Evolutionary conservation across 371 early-diverging fungal species (phyloP).

Genomic region (Mortierella sp.): DNA sequence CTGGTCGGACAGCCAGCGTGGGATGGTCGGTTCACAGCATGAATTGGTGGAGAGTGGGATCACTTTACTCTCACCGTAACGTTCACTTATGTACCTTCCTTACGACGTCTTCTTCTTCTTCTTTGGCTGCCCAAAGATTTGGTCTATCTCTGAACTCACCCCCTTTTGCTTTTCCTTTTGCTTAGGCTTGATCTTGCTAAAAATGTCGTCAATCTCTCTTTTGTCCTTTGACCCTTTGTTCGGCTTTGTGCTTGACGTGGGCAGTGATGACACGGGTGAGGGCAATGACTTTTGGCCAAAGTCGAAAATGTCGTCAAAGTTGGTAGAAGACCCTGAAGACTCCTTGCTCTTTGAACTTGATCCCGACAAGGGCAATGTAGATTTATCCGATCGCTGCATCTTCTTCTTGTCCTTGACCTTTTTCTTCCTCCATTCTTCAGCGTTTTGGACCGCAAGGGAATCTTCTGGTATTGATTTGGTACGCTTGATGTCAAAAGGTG

Average conservation of each 20-base stretch:
- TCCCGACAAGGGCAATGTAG: background rate
- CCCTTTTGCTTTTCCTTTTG: conserved; percentile 13
- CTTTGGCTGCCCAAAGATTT: conserved; percentile 35
- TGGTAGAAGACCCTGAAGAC: conserved; percentile 10
- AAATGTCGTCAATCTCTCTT: conserved; percentile 28
- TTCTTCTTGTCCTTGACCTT: conserved; percentile 14
- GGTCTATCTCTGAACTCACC: conserved; percentile 31
- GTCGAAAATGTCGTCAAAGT: conserved; percentile 38
- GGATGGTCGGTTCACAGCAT: too few relatives aligned
- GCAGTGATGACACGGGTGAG: background rate
- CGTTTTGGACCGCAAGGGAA: conserved; percentile 4
- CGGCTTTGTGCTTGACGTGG: background rate
- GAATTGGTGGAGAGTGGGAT: too few relatives aligned
- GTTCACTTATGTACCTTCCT: too few relatives aligned
- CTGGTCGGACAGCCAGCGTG: too few relatives aligned
- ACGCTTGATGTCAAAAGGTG: background rate
- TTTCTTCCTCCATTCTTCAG: conserved; percentile 6
- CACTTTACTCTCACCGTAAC: too few relatives aligned
- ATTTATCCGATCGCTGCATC: background rate
- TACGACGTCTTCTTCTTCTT: conserved; percentile 21
- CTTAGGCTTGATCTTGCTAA: conserved; percentile 6
- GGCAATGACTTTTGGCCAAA: conserved; percentile 5
- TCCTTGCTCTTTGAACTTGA: conserved; percentile 7
- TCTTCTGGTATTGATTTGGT: background rate
- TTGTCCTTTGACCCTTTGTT: conserved; percentile 14